Evolutionary conservation across 23 red algal species (phyloP).

Genomic region (Agarophyton chilense): DNA sequence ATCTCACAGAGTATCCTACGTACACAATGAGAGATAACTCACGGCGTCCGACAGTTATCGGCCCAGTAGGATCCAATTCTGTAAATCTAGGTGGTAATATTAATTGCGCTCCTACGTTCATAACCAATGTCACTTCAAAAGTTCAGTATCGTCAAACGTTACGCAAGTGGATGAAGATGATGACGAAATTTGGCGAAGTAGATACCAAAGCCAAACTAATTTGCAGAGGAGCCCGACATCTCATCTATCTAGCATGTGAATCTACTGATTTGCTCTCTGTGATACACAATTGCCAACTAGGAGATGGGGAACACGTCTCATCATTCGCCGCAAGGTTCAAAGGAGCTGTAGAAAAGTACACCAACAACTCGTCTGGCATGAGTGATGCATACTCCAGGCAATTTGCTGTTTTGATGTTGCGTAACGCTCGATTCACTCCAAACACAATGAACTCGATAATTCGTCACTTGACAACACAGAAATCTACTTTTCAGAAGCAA

Average conservation of each 20-base stretch:
- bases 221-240: neutral
- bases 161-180: neutral
- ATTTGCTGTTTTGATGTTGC: constrained; percentile 3
- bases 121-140: neutral
- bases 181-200: neutral
- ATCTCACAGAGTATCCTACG: no score
- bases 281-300: neutral
- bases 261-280: neutral
- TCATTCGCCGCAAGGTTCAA: neutral
- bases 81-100: neutral
- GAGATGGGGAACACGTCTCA: neutral
- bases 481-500: no score
- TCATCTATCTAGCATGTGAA: constrained; percentile 27
- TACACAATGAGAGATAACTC: no score
- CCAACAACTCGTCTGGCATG: neutral
- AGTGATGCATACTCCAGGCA: constrained; percentile 1
- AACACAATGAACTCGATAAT: constrained; percentile 44
- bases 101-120: neutral
- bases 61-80: neutral
- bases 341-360: neutral
- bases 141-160: neutral
- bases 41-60: neutral
- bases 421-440: constrained; percentile 4
- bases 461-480: neutral
- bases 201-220: neutral